Conservation (phyloP, 345 rosid genomes). For the Corchorus olitorius region DNA sequence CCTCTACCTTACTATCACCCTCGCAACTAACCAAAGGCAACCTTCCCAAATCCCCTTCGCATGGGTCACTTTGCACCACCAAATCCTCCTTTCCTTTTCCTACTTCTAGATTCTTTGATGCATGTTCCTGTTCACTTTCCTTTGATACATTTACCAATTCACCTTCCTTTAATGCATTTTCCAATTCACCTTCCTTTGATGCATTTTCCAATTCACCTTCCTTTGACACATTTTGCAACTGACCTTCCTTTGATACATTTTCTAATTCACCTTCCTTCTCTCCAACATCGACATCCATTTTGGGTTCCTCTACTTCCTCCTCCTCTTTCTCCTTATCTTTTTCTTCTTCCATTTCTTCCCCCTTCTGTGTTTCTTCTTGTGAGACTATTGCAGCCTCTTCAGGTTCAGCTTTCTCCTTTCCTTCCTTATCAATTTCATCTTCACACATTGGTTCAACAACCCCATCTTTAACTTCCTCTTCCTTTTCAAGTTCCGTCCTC, state of each 20-base stretch:
- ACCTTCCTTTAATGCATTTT: background rate
- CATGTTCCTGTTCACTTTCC: background rate
- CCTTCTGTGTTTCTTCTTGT: background rate
- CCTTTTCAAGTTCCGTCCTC: constrained; percentile 19
- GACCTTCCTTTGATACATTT: no score
- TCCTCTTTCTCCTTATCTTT: background rate
- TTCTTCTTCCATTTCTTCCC: constrained; percentile 4
- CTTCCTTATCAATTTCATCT: constrained; percentile 22
- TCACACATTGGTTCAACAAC: constrained; percentile 27
- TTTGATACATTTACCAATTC: background rate
- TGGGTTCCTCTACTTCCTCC: constrained; percentile 4
- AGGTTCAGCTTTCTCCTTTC: constrained; percentile 3
- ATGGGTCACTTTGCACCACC: background rate
- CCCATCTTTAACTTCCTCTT: constrained; percentile 19
- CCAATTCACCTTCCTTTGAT: background rate
- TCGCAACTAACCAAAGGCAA: constrained; percentile 22
- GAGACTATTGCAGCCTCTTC: background rate
- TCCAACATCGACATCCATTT: constrained; percentile 6
- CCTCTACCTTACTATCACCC: constrained; percentile 27
- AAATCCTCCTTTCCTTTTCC: constrained; percentile 17
- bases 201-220: background rate
- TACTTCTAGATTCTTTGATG: background rate
- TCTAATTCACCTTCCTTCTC: constrained; percentile 11
- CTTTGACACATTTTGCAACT: no score
- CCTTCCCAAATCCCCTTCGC: background rate